Percentiles rank a stretch among this genome's conserved stretches.
These are phyloP conservation scores for Phytophthora multivora DNA, from an alignment of 352 stramenopile genomes.

Conservation along the genomic window DNA sequence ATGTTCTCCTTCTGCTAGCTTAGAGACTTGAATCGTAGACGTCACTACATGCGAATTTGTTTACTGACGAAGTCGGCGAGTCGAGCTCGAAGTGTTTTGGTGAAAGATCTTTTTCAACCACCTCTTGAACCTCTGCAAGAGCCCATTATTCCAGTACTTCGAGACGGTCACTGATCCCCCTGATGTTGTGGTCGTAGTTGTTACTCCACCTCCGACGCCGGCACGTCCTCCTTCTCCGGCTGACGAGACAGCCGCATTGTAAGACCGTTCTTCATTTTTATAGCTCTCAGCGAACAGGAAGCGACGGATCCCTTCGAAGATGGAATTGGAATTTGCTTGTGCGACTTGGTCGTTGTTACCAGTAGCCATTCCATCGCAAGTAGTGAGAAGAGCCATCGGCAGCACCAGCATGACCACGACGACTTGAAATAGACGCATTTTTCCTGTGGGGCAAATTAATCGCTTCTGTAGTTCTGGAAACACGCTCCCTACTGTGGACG, in stretches of 20 bases:
- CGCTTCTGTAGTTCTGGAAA: neutral
- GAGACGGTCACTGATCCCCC: constrained; percentile 4
- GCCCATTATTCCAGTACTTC: constrained; percentile 20
- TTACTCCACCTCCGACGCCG: constrained; percentile 6
- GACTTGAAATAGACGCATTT: constrained; percentile 10
- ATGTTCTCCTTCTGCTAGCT: no score
- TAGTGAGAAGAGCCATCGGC: neutral
- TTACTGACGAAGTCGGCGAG: constrained; percentile 3
- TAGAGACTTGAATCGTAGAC: no score
- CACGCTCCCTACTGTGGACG: neutral
- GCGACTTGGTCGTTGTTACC: neutral
- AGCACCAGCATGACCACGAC: constrained; percentile 2
- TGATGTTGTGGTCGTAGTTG: neutral
- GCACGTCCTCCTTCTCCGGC: constrained; percentile 14
- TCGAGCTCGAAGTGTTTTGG: neutral
- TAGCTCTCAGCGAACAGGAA: neutral
- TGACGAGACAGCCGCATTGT: constrained; percentile 1
- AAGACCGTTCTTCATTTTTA: constrained; percentile 3
- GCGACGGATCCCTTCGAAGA: neutral
- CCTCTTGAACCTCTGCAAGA: constrained; percentile 7
- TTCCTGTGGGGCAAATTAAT: neutral
- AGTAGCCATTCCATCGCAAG: neutral
- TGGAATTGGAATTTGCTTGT: neutral
- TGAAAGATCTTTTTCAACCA: constrained; percentile 3
- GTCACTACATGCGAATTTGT: no score